These are phyloP conservation scores for Coemansia sp. DNA, from an alignment of 192 early-diverging fungal genomes.

Conservation along the genomic window DNA sequence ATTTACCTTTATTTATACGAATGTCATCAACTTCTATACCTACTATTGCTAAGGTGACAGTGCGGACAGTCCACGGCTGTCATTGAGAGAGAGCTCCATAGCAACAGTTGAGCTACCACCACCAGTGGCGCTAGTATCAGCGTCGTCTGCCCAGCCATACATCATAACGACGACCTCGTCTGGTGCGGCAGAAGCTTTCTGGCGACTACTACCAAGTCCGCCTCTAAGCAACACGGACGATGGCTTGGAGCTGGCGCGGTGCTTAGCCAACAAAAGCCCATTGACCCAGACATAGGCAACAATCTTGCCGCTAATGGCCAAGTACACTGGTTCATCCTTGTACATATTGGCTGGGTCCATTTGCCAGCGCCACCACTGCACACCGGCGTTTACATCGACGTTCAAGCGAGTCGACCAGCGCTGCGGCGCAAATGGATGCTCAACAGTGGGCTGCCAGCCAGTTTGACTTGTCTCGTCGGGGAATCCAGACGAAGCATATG, in stretches of 20 bases:
- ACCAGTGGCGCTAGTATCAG: constrained; percentile 15
- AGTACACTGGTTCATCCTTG: constrained; percentile 62
- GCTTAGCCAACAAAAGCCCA: constrained; percentile 68
- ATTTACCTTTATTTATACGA: not conserved
- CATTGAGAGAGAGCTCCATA: constrained; percentile 34
- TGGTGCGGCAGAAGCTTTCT: not conserved
- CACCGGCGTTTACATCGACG: constrained; percentile 42
- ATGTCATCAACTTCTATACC: not conserved
- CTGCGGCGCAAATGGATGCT: constrained; percentile 33
- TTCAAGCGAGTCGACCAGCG: constrained; percentile 40
- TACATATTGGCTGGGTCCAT: constrained; percentile 8
- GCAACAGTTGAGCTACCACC: constrained; percentile 9
- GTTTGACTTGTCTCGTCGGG: constrained; percentile 65
- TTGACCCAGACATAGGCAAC: constrained; percentile 74
- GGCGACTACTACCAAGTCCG: constrained; percentile 4
- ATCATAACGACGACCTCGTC: constrained; percentile 42
- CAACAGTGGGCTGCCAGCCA: constrained; percentile 51
- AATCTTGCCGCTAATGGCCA: constrained; percentile 68
- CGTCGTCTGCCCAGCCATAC: constrained; percentile 54
- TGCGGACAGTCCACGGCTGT: not conserved
- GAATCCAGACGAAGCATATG: constrained; percentile 73
- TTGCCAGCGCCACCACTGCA: constrained; percentile 50
- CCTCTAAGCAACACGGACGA: constrained; percentile 34
- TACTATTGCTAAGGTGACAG: not conserved
- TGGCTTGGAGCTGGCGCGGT: constrained; percentile 61